Base-by-base conservation (phyloP, 2,329 filamentous ascomycete species). In the Clonostachys rosea region DNA sequence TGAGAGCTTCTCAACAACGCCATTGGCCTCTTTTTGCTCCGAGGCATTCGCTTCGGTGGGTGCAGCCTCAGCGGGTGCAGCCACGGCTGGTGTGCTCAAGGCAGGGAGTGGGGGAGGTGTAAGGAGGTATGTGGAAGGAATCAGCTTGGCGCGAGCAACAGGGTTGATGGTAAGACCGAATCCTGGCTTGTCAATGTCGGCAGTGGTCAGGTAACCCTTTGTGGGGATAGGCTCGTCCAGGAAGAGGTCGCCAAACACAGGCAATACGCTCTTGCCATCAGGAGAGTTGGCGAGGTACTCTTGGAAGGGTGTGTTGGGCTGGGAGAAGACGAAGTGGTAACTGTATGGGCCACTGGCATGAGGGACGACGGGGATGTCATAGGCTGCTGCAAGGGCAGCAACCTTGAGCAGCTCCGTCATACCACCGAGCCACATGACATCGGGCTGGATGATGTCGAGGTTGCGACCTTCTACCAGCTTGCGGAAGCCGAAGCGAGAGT, bases 381-480 rank as follows among this genome's bases (percentile, higher is more conserved):
- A 96, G 18, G 91, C 91, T 5, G 91, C 83, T 5, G 91, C 91
- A 81, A 95, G 86, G 46, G 91, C 87, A 14, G 90, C 81, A 45
- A 96, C 86, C 69, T 90, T 94, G 54, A 96, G 83, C 49, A 96
- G 78, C 69, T 96, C 91, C 1, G 91, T 96, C 76, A 96, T 67
- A 51, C 91, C 91, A 52, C 91, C 91, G 13, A 96, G 83, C 91
- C 91, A 96, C 91, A 96, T 96, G 53, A 96, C 91, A 61, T 96
- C 91, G 13, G 91, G 91, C 70, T 96, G 91, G 59, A 96, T 83
- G 57, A 96, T 95, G 65, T 96, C 91, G 50, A 96, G 74, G 68
- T 95, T 95, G 55, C 91, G 89, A 47, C 86, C 87, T 69, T 96
- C 90, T 52, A 96, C 85, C 40, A 96, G 81, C 74, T 96, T 95